These are phyloP conservation scores for Cornus controversa DNA, from an alignment of 148 eudicot species.

Conservation along the genomic window DNA sequence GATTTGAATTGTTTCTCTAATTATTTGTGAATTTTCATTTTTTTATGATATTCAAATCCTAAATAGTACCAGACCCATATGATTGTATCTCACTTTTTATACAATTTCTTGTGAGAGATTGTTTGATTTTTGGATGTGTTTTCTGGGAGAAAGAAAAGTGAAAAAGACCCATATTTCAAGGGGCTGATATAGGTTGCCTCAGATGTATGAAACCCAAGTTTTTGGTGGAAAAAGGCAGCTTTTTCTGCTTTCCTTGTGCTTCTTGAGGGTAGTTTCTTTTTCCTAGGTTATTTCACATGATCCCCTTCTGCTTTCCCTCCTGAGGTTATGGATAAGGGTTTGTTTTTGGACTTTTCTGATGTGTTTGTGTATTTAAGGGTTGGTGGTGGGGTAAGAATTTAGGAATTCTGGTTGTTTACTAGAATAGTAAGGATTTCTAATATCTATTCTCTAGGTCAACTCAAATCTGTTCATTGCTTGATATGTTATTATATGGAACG, in stretches of 20 bases:
- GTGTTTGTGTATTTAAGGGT: constrained; percentile 31
- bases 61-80: constrained; percentile 2
- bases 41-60: not conserved
- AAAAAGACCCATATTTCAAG: constrained; percentile 17
- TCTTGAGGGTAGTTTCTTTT: constrained; percentile 13
- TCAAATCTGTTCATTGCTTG: constrained; percentile 5
- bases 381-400: constrained; percentile 29
- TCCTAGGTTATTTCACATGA: constrained; percentile 25
- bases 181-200: constrained; percentile 39
- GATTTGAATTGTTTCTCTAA: constrained; percentile 6
- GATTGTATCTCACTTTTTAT: not conserved
- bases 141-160: constrained; percentile 9
- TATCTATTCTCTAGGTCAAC: not conserved
- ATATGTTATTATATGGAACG: constrained; percentile 9
- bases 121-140: constrained; percentile 22
- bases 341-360: constrained; percentile 17
- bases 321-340: constrained; percentile 38
- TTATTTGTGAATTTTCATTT: not conserved
- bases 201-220: constrained; percentile 45
- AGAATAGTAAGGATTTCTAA: constrained; percentile 11
- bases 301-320: constrained; percentile 13
- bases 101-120: not conserved
- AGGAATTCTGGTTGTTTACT: constrained; percentile 18
- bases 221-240: constrained; percentile 36
- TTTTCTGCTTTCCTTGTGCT: constrained; percentile 33